phyloP scores from a whole-genome alignment of 148 eudicot genomes.

The Vaccinium vitisidaea region DNA sequence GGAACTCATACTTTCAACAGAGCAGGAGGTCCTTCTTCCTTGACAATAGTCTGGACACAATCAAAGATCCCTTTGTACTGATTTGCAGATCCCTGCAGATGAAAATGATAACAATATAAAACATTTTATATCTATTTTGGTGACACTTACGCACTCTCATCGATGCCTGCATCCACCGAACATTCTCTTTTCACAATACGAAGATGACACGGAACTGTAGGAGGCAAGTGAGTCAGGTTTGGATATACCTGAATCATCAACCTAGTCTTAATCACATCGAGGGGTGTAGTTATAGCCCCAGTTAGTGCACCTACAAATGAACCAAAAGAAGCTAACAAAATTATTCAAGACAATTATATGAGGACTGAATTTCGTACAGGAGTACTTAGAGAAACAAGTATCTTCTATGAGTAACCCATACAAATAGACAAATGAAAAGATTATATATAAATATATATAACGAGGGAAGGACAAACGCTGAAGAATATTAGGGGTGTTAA shows the following conservation, averaged over 20 bases:
- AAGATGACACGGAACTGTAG: slow-evolving; percentile 2
- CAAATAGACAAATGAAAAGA: not conserved
- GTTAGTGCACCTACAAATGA: slow-evolving; percentile 69
- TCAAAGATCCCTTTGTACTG: slow-evolving; percentile 78
- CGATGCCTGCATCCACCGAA: not conserved
- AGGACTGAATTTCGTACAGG: not conserved
- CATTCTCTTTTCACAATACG: not conserved
- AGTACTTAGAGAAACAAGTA: not conserved
- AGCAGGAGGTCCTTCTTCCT: slow-evolving; percentile 86
- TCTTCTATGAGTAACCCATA: not conserved
- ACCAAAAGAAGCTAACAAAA: not conserved
- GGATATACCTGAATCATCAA: slow-evolving; percentile 77
- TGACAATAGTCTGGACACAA: slow-evolving; percentile 68
- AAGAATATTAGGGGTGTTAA: too few relatives aligned
- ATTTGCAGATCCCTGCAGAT: slow-evolving; percentile 73
- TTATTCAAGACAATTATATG: not conserved
- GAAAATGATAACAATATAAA: not conserved
- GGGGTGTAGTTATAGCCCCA: slow-evolving; percentile 92
- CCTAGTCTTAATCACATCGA: slow-evolving; percentile 93
- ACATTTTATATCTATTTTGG: not conserved
- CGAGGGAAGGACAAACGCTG: not conserved
- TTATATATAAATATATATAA: not conserved
- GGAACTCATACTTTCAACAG: slow-evolving; percentile 62
- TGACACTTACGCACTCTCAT: not conserved
- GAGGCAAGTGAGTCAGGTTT: not conserved